Conservation (phyloP, 73 alveolate genomes). For the Halteria grandinella region DNA sequence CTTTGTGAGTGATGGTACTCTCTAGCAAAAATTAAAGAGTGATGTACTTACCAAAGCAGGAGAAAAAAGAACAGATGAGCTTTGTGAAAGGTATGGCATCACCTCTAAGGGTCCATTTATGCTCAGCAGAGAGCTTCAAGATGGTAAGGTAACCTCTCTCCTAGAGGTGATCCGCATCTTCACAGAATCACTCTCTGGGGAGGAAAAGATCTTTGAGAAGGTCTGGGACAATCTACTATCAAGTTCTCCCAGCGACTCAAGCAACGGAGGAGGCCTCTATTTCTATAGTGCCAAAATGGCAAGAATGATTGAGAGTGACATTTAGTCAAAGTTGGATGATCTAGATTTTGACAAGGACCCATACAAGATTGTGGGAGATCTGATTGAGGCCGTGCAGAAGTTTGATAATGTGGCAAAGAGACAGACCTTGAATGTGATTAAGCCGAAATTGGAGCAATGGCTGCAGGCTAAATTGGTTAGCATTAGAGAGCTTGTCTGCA, state of each 20-base stretch:
- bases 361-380: slow-evolving; percentile 9
- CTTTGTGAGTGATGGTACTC: slow-evolving; percentile 55
- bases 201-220: slow-evolving; percentile 16
- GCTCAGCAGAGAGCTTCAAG: background rate
- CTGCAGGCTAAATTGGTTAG: slow-evolving; percentile 27
- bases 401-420: slow-evolving; percentile 46
- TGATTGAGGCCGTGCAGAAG: slow-evolving; percentile 19
- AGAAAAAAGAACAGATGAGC: slow-evolving; percentile 29
- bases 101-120: no score
- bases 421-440: slow-evolving; percentile 27
- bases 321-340: slow-evolving; percentile 41
- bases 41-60: slow-evolving; percentile 41
- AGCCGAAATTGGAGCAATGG: slow-evolving; percentile 53
- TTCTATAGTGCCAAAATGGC: slow-evolving; percentile 13
- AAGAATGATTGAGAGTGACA: slow-evolving; percentile 41
- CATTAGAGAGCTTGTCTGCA: slow-evolving; percentile 37
- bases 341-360: slow-evolving; percentile 69
- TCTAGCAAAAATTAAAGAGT: slow-evolving; percentile 22
- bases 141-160: background rate
- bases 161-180: slow-evolving; percentile 18
- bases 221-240: slow-evolving; percentile 9
- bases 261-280: background rate
- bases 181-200: background rate
- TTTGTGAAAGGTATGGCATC: no score
- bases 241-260: background rate